These are phyloP conservation scores for Myotisia sp. DNA, from an alignment of 2,329 filamentous ascomycete genomes.

Conservation along the genomic window DNA sequence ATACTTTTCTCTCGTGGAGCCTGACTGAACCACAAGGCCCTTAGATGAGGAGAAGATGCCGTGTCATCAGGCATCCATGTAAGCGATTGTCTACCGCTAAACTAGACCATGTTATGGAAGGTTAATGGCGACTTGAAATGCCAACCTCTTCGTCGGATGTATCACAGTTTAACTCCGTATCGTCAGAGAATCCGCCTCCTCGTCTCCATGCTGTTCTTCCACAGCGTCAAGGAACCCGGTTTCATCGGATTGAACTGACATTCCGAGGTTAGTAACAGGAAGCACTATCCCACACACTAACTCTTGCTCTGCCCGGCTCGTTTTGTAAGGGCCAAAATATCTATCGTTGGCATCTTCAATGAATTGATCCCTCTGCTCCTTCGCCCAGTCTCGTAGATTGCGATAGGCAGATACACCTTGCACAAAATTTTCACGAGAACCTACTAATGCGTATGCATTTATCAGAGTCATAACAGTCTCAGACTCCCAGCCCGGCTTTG, in stretches of 20 bases:
- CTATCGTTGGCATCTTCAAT: slow-evolving; percentile 19
- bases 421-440: slow-evolving; percentile 18
- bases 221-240: slow-evolving; percentile 3
- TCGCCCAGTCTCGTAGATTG: slow-evolving; percentile 28
- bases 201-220: too few relatives aligned
- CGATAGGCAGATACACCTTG: slow-evolving; percentile 27
- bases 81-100: too few relatives aligned
- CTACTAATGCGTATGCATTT: slow-evolving; percentile 1
- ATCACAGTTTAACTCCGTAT: too few relatives aligned
- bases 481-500: background rate
- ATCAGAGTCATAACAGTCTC: slow-evolving; percentile 7
- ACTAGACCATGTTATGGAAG: too few relatives aligned
- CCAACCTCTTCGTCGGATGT: too few relatives aligned
- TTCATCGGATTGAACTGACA: slow-evolving; percentile 4
- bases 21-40: too few relatives aligned
- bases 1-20: too few relatives aligned
- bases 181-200: too few relatives aligned
- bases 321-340: slow-evolving; percentile 7
- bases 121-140: too few relatives aligned
- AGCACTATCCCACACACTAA: background rate
- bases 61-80: too few relatives aligned
- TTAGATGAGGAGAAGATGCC: too few relatives aligned
- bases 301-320: background rate
- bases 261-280: slow-evolving; percentile 2
- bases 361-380: slow-evolving; percentile 24